phyloP scores from a whole-genome alignment of 2,329 filamentous ascomycete species.

The Fusarium robinianum region DNA sequence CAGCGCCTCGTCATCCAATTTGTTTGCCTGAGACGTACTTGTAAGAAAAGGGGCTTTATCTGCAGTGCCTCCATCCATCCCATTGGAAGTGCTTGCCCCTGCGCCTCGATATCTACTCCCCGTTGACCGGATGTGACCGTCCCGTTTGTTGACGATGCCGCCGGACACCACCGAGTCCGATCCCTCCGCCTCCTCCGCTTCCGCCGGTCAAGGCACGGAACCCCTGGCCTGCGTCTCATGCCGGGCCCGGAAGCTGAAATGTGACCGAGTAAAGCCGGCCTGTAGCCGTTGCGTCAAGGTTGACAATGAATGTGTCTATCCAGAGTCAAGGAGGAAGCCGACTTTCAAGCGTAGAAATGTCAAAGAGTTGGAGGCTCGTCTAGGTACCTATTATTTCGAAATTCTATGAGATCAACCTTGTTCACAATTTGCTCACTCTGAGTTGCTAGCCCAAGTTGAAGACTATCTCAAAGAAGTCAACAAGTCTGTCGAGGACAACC shows the following conservation, averaged over 20 bases:
- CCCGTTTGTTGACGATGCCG: conserved; percentile 20
- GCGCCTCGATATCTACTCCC: too few relatives aligned
- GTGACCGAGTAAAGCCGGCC: conserved; percentile 77
- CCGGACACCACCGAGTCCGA: conserved; percentile 32
- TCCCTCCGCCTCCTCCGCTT: conserved; percentile 19
- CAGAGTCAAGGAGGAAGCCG: conserved; percentile 86
- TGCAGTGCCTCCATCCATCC: too few relatives aligned
- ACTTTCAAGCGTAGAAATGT: conserved; percentile 89
- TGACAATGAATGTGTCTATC: conserved; percentile 80
- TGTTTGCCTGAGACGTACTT: too few relatives aligned
- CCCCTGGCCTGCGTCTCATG: conserved; percentile 81
- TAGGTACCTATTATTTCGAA: conserved; percentile 63
- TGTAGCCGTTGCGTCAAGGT: conserved; percentile 80
- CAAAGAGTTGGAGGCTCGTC: conserved; percentile 82
- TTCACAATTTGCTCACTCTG: conserved; percentile 15
- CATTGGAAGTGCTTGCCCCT: too few relatives aligned
- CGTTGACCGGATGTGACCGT: conserved; percentile 26
- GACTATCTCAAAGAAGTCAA: conserved; percentile 72
- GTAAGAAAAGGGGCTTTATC: too few relatives aligned
- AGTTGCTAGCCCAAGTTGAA: conserved; percentile 73
- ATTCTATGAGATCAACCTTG: not conserved
- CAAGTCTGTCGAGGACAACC: conserved; percentile 37
- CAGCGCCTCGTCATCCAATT: conserved; percentile 4
- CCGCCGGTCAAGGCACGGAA: conserved; percentile 42
- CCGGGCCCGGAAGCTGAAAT: conserved; percentile 82